A percentile compares a stretch with the other conserved stretches of the same genome.
phyloP scores from a whole-genome alignment of 371 early-diverging fungal genomes.

The Saksenaea vasiformis region DNA sequence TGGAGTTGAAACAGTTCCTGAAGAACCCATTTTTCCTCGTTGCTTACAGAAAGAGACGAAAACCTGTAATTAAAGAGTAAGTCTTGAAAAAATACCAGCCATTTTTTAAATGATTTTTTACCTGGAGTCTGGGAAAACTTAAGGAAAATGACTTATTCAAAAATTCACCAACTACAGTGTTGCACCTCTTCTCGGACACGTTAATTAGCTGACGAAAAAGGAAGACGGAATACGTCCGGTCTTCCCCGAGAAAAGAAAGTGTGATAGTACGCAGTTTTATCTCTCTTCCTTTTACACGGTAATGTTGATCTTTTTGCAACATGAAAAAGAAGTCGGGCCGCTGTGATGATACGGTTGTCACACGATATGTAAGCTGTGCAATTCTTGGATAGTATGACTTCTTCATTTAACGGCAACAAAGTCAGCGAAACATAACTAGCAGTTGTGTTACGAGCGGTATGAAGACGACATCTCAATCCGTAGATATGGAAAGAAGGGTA shows the following conservation, averaged over 20 bases:
- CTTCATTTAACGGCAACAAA: neutral
- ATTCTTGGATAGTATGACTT: neutral
- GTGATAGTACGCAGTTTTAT: neutral
- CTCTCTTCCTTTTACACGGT: neutral
- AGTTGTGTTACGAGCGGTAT: neutral
- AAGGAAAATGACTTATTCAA: neutral
- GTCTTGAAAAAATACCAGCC: too few relatives aligned
- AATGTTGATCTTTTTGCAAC: too few relatives aligned
- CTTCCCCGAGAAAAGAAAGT: neutral
- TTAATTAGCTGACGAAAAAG: too few relatives aligned
- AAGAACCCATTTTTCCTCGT: too few relatives aligned
- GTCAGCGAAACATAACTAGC: neutral
- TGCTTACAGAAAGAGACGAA: too few relatives aligned
- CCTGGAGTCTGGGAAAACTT: too few relatives aligned
- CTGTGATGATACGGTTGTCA: neutral
- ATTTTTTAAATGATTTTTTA: too few relatives aligned
- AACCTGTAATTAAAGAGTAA: too few relatives aligned
- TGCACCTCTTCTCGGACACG: neutral
- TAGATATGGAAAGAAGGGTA: neutral
- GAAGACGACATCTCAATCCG: neutral
- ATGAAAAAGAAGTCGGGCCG: too few relatives aligned
- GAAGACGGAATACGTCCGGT: neutral
- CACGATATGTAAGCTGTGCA: neutral
- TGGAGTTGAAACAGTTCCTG: too few relatives aligned
- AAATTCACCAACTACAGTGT: neutral